Evolutionary conservation across 495 filamentous ascomycete genomes (phyloP), one percentile per base, ranked within the genome.

Genomic region (Penicillium dipodomyicola): DNA sequence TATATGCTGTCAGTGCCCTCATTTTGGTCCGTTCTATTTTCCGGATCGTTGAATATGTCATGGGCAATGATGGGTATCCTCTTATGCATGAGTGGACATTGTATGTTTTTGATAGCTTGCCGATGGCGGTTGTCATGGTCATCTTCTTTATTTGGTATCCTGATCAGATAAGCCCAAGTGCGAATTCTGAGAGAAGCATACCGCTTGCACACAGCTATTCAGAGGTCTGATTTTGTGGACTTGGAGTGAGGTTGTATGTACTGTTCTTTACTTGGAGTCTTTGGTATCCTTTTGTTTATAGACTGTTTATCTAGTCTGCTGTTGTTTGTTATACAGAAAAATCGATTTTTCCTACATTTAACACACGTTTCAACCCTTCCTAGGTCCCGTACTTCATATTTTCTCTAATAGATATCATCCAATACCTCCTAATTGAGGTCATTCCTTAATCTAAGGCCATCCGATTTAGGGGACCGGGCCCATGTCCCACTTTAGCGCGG

Each of bases 1-100:
- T 87, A 4, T 87, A 86, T 59, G 54, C 43, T 3, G 67, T 68
- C 15, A 78, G 72, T 49, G 63, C 54, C 5, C 65, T 85, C 15
- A 85, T 87, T 55, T 51, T 87, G 54, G 59, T 86, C 7, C 75
- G 85, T 10, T 78, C 71, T 22, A 50, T 85, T n/a, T 86, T 86
- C 63, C 73, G 85, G 23, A 68, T 82, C 33, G 61, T 84, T 10
- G 85, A 88, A 68, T 87, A 82, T 58, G 27, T 72, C 0, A 68
- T 80, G 69, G 83, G 83, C 0, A 60, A 77, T 32, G 66, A 71
- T 10, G 82, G 83, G 4, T 74, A 69, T 53, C 45, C 76, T 12
- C 49, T 85, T 39, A 60, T 42, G 11, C 73, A 80, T 52, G 84
- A 87, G 68, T 74, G 74, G 65, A 76, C 77, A 52, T 52, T 86